Evolutionary conservation across 169 alveolate genomes (phyloP).

Genomic region (Cryptosporidium sp.): DNA sequence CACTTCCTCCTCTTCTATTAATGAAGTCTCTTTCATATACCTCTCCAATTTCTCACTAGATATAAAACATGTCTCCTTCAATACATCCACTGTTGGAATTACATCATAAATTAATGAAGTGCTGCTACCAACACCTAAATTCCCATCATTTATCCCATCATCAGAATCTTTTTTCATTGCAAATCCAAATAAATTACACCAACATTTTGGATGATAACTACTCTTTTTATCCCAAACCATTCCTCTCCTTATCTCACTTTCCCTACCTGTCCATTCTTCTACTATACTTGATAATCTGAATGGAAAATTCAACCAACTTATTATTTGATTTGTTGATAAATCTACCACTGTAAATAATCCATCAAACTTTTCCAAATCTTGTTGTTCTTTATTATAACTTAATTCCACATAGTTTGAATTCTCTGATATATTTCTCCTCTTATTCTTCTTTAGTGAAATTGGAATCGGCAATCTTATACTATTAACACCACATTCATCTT

Average conservation of each 20-base stretch:
- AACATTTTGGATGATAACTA: conserved; percentile 72
- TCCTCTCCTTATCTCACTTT: background rate
- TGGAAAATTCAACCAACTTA: conserved; percentile 60
- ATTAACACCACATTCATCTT: background rate
- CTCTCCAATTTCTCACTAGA: conserved; percentile 42
- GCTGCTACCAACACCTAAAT: too few species aligned
- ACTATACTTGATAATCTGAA: conserved; percentile 37
- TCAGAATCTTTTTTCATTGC: conserved; percentile 37
- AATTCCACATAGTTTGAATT: background rate
- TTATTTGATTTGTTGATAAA: conserved; percentile 55
- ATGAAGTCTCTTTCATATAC: background rate
- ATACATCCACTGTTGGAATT: conserved; percentile 57
- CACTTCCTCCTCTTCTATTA: background rate
- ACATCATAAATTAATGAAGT: conserved; percentile 52
- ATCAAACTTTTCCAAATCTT: conserved; percentile 17
- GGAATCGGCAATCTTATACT: conserved; percentile 28
- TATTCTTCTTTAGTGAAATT: conserved; percentile 10
- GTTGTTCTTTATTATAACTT: background rate
- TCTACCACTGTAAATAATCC: conserved; percentile 64
- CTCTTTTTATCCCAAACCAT: conserved; percentile 16
- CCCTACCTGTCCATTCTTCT: conserved; percentile 44
- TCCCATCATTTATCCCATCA: conserved; percentile 4
- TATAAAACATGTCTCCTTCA: conserved; percentile 63
- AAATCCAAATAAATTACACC: conserved; percentile 75
- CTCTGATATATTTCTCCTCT: conserved; percentile 5